Percentiles rank a stretch among this genome's conserved stretches.
Evolutionary conservation across 805 yeast species (phyloP).

Genomic region (Candida michaelii): DNA sequence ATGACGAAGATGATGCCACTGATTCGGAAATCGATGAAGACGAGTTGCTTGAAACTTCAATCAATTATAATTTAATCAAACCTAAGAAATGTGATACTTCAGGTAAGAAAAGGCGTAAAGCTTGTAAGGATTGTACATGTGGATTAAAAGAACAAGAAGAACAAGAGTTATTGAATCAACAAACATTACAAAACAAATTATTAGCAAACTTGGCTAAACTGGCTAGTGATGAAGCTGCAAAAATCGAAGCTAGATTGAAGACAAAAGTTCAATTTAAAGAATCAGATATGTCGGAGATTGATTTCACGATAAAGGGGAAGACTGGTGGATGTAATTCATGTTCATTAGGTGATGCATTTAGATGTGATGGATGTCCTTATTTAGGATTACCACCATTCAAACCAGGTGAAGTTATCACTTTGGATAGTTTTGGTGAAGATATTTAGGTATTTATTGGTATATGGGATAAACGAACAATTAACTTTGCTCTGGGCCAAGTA

Average conservation of each 20-base stretch:
- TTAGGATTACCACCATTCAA: slow-evolving; percentile 97
- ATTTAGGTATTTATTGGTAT: slow-evolving; percentile 33
- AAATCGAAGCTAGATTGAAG: slow-evolving; percentile 52
- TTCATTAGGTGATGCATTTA: slow-evolving; percentile 94
- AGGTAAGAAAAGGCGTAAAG: slow-evolving; percentile 74
- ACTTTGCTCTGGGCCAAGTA: no score
- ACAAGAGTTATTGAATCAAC: slow-evolving; percentile 48
- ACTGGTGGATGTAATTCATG: slow-evolving; percentile 98
- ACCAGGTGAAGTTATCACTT: slow-evolving; percentile 88
- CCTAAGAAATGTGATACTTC: slow-evolving; percentile 60
- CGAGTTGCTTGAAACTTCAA: slow-evolving; percentile 33
- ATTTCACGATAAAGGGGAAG: slow-evolving; percentile 94
- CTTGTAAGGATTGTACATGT: slow-evolving; percentile 98
- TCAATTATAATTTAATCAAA: slow-evolving; percentile 41
- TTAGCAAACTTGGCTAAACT: slow-evolving; percentile 45
- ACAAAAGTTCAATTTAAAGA: slow-evolving; percentile 53
- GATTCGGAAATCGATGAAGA: slow-evolving; percentile 40
- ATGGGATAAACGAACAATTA: no score
- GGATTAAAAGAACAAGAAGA: slow-evolving; percentile 91
- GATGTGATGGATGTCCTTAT: slow-evolving; percentile 98
- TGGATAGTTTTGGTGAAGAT: slow-evolving; percentile 77
- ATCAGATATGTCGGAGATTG: slow-evolving; percentile 84
- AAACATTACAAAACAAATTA: slow-evolving; percentile 44
- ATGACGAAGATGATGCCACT: slow-evolving; percentile 50
- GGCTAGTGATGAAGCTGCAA: slow-evolving; percentile 54